These are phyloP conservation scores for Ceratopteris richardii DNA, from an alignment of 75 land plant species.

Conservation along the genomic window DNA sequence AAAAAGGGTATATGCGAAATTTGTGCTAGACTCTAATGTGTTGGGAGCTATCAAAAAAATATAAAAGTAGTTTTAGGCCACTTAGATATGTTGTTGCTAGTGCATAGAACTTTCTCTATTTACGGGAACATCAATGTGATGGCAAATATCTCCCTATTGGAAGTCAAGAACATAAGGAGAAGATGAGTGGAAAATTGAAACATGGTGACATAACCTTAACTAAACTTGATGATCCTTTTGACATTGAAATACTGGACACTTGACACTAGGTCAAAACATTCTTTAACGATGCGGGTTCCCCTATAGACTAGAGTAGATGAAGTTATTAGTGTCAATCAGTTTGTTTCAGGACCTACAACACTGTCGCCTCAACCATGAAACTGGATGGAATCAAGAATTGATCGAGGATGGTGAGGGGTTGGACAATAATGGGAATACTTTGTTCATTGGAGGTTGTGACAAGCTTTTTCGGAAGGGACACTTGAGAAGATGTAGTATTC, in stretches of 20 bases:
- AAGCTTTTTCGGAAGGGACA: too few species aligned
- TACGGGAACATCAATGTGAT: slow-evolving; percentile 25
- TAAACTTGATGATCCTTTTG: not conserved
- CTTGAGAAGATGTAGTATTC: too few species aligned
- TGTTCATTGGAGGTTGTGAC: too few species aligned
- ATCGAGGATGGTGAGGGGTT: slow-evolving; percentile 56
- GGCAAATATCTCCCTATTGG: slow-evolving; percentile 21
- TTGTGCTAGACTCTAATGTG: too few species aligned
- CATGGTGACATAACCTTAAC: not conserved
- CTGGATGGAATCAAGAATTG: slow-evolving; percentile 58
- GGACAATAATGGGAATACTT: too few species aligned
- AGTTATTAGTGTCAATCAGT: slow-evolving; percentile 52
- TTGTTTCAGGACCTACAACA: slow-evolving; percentile 33
- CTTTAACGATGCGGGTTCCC: slow-evolving; percentile 49
- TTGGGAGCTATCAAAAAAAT: slow-evolving; percentile 29
- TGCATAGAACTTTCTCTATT: slow-evolving; percentile 13
- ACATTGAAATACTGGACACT: slow-evolving; percentile 32
- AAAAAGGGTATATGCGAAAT: too few species aligned
- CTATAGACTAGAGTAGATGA: slow-evolving; percentile 49
- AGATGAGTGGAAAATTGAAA: not conserved
- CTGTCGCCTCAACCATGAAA: slow-evolving; percentile 69
- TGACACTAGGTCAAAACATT: slow-evolving; percentile 67
- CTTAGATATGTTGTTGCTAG: slow-evolving; percentile 36
- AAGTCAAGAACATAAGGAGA: slow-evolving; percentile 1
- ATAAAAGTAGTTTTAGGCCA: slow-evolving; percentile 30